These are phyloP conservation scores for Auricularia auricula-judae DNA, from an alignment of 768 basidiomycete species.

Conservation along the genomic window DNA sequence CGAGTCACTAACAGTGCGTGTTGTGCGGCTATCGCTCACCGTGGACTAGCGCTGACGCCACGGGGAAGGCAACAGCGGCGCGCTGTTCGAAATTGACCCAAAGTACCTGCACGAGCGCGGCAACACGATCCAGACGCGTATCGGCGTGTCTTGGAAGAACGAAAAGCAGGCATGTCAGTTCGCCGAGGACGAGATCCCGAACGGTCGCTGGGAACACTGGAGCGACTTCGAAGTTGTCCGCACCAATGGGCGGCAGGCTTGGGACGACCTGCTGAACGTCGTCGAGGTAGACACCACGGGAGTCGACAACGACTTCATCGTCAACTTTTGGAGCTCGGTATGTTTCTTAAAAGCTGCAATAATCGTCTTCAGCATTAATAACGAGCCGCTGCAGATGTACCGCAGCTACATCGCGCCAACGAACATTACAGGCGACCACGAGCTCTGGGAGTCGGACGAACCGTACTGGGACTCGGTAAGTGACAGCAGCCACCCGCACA, in stretches of 20 bases:
- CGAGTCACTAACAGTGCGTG: too few relatives aligned
- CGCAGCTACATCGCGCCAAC: conserved; percentile 47
- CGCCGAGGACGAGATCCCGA: conserved; percentile 10
- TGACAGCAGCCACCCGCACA: not conserved
- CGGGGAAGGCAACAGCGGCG: not conserved
- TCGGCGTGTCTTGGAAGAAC: conserved; percentile 11
- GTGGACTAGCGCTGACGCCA: too few relatives aligned
- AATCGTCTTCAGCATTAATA: too few relatives aligned
- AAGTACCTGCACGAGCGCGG: not conserved
- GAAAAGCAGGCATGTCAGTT: conserved; percentile 8
- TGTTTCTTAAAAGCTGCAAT: too few relatives aligned
- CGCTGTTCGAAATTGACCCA: not conserved
- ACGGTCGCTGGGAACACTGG: not conserved
- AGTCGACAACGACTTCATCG: conserved; percentile 5
- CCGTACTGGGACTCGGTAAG: conserved; percentile 13
- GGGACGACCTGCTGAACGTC: conserved; percentile 5
- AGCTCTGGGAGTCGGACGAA: conserved; percentile 16
- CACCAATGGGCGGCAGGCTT: not conserved
- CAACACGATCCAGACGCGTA: conserved; percentile 6
- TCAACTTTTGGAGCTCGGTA: conserved; percentile 9
- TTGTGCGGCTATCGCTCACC: too few relatives aligned
- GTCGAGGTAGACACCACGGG: conserved; percentile 9
- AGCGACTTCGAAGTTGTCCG: not conserved
- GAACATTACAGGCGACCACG: conserved; percentile 18
- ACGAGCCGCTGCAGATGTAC: conserved; percentile 18